A percentile compares a stretch with the other conserved stretches of the same genome.
phyloP scores from a whole-genome alignment of 2,329 filamentous ascomycete species.

The Ophiocordyceps australis region DNA sequence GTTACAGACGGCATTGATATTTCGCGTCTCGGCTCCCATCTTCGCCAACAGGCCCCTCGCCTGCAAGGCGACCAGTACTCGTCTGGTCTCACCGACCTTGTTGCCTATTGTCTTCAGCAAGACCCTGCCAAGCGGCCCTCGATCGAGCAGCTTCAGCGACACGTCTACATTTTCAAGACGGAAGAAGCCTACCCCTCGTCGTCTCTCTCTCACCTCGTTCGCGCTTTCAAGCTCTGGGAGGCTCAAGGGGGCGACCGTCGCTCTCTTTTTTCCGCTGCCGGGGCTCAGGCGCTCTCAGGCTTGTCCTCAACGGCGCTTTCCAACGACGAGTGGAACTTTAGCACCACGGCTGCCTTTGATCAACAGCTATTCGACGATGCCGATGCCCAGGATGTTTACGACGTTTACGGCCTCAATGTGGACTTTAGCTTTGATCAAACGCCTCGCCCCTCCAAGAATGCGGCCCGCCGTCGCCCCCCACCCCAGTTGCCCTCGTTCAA shows the following conservation, averaged over 20 bases:
- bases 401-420: conserved; percentile 40
- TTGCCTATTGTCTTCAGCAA: conserved; percentile 55
- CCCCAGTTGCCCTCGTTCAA: conserved; percentile 37
- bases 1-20: conserved; percentile 30
- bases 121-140: conserved; percentile 50
- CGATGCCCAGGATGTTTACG: conserved; percentile 39
- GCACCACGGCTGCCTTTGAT: conserved; percentile 46
- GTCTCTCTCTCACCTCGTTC: conserved; percentile 45
- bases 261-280: conserved; percentile 41
- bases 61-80: conserved; percentile 59
- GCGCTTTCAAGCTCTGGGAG: conserved; percentile 61
- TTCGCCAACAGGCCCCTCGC: conserved; percentile 44
- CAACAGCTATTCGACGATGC: conserved; percentile 32
- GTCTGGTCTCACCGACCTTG: conserved; percentile 45
- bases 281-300: conserved; percentile 33
- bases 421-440: conserved; percentile 34
- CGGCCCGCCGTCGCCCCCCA: conserved; percentile 36
- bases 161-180: conserved; percentile 50
- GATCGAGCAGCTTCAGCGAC: conserved; percentile 50
- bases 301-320: conserved; percentile 23
- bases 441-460: conserved; percentile 31
- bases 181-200: conserved; percentile 43
- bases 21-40: conserved; percentile 33
- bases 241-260: conserved; percentile 51
- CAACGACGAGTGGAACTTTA: conserved; percentile 50